Conservation (phyloP, 352 stramenopile genomes). For the Phytophthora ramorum region DNA sequence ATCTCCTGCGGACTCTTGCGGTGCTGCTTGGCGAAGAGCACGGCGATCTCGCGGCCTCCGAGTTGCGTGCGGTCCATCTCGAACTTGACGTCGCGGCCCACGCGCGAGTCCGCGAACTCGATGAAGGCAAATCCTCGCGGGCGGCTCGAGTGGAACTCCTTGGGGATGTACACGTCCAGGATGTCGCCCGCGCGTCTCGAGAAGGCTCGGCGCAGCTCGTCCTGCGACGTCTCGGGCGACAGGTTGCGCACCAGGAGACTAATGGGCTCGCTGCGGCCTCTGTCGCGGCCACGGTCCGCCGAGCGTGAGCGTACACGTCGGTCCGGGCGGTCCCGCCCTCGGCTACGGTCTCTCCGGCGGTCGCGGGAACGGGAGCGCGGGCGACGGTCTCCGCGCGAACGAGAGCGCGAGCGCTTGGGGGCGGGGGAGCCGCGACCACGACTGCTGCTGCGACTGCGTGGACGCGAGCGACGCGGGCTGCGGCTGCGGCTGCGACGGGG, state of each 20-base stretch:
- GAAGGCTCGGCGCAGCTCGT: conserved; percentile 59
- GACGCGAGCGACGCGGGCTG: conserved; percentile 44
- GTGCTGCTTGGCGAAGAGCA: conserved; percentile 80
- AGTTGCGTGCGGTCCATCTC: conserved; percentile 76
- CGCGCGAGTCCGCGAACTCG: conserved; percentile 69
- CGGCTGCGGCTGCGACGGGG: conserved; percentile 46
- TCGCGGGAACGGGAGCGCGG: conserved; percentile 45
- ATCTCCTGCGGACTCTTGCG: conserved; percentile 84
- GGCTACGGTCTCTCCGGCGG: neutral
- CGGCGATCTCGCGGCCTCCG: conserved; percentile 74
- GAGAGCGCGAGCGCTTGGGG: conserved; percentile 48
- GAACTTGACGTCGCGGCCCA: conserved; percentile 77
- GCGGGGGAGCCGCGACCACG: conserved; percentile 26
- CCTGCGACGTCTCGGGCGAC: conserved; percentile 36
- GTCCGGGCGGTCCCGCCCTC: conserved; percentile 19
- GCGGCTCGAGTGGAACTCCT: conserved; percentile 61
- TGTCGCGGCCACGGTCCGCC: conserved; percentile 14
- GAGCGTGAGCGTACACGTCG: conserved; percentile 45
- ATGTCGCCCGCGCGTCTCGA: conserved; percentile 59
- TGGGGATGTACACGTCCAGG: conserved; percentile 71
- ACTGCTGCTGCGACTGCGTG: conserved; percentile 47
- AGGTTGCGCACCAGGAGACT: conserved; percentile 68
- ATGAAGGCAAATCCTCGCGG: conserved; percentile 86
- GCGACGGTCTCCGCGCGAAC: conserved; percentile 36
- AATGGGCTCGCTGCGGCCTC: conserved; percentile 37